phyloP scores from a whole-genome alignment of 2,329 filamentous ascomycete species.

The Colletotrichum neosansevieriae region DNA sequence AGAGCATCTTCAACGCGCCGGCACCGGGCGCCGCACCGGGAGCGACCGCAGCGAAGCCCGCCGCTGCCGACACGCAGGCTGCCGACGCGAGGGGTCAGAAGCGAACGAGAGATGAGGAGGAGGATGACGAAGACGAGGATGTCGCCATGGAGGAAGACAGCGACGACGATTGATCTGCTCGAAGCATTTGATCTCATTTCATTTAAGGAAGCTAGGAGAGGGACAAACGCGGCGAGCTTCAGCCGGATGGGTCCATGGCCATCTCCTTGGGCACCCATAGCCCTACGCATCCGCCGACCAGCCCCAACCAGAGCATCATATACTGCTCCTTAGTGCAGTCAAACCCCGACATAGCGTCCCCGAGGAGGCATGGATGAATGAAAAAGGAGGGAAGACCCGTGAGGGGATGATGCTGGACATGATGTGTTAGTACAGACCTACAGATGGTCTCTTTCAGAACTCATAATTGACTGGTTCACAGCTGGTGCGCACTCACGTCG shows the following conservation, averaged over 20 bases:
- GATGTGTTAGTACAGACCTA: constrained; percentile 44
- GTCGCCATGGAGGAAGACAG: constrained; percentile 78
- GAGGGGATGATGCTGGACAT: constrained; percentile 81
- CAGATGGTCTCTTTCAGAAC: constrained; percentile 43
- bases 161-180: constrained; percentile 71
- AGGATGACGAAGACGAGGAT: constrained; percentile 74
- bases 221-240: constrained; percentile 16
- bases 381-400: constrained; percentile 86
- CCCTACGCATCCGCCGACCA: constrained; percentile 84
- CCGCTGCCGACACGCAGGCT: constrained; percentile 62
- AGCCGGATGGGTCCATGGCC: constrained; percentile 50
- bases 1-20: constrained; percentile 82
- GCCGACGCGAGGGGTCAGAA: constrained; percentile 74
- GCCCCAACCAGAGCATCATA: constrained; percentile 88
- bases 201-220: constrained; percentile 25
- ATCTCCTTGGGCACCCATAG: constrained; percentile 81
- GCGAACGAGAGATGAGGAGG: constrained; percentile 75
- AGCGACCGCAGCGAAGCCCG: constrained; percentile 59
- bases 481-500: constrained; percentile 70
- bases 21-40: constrained; percentile 60
- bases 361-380: constrained; percentile 91
- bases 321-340: constrained; percentile 75
- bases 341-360: constrained; percentile 80
- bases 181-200: constrained; percentile 8
- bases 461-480: constrained; percentile 49